Evolutionary conservation across 2,329 filamentous ascomycete genomes (phyloP), one percentile per base, ranked within the genome.

Genomic region (Scytalidium sp.): DNA sequence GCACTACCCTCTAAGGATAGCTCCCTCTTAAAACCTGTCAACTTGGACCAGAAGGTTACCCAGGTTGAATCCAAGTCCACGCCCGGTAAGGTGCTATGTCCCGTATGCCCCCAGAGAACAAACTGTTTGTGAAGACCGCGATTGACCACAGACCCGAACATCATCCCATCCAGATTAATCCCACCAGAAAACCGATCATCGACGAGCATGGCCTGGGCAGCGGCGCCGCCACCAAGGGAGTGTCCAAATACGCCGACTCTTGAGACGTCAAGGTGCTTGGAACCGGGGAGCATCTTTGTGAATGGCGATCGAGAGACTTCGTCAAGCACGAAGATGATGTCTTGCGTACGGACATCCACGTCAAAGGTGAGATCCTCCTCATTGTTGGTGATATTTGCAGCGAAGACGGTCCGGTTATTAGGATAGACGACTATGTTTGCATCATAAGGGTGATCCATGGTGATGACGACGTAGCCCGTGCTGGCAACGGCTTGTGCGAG

Each of bases 371-470:
- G 25, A 13, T 27, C 39, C 17, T 52, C 45, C 4, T 46, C 52
- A 9, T 57, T 50, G 2, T 49, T 45, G 1, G 29, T 43, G 11
- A 61, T 49, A 3, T 63, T 49, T 4, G 50, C 36, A 3, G 20
- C 52, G 9, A 46, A 64, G 19, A 64, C 59, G 7, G 67, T 51
- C 2, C 57, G 60, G 5, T 64, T 70, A 48, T 71, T 60, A 2
- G 67, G 66, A 43, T 70, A 73, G 43, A 70, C 62, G 10, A 75
- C 65, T n/a, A 72, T 62, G 23, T 66, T 58, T 3, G 68, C 65
- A 43, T 75, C 72, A 46, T 71, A 66, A 0, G 73, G 69, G 50
- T 75, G 73, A 53, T 76, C 74, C 46, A 77, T 62, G 3, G 70
- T 60, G 3, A 74, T 59, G 10, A 76, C 70, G 8, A 66, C 65